Conservation (phyloP, 2,329 filamentous ascomycete genomes). For the Colletotrichum musae region DNA sequence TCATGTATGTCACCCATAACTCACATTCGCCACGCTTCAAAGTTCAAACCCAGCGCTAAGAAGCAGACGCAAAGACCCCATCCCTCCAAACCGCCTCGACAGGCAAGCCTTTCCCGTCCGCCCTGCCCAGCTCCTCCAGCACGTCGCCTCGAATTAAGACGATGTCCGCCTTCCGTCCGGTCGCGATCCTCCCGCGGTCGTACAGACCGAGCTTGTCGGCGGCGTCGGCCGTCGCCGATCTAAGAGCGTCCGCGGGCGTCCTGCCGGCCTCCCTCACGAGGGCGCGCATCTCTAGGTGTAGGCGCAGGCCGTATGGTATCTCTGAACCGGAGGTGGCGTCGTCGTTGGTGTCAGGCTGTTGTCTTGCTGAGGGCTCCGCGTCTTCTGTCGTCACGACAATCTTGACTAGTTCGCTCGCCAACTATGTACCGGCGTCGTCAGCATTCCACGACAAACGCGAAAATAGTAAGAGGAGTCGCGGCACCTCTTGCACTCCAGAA, state of each 20-base stretch:
- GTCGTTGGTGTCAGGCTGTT: constrained; percentile 43
- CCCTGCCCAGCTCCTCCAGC: constrained; percentile 20
- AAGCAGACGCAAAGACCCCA: constrained; percentile 9
- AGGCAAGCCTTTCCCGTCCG: constrained; percentile 10
- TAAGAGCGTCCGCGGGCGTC: constrained; percentile 39
- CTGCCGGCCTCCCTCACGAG: constrained; percentile 41
- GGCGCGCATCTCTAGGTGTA: constrained; percentile 41
- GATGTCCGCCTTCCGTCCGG: constrained; percentile 39
- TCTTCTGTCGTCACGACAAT: constrained; percentile 54
- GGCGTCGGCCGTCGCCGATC: constrained; percentile 37
- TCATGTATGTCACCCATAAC: no score
- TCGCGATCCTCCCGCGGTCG: constrained; percentile 36
- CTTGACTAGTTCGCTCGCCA: constrained; percentile 25
- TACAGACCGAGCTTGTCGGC: constrained; percentile 38
- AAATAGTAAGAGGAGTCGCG: no score
- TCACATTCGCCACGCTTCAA: no score
- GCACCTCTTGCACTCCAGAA: constrained; percentile 46
- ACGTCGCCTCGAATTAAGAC: constrained; percentile 40
- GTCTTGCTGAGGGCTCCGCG: constrained; percentile 58
- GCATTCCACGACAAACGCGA: no score
- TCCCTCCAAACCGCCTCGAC: constrained; percentile 42
- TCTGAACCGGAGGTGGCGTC: constrained; percentile 5
- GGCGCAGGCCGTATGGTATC: constrained; percentile 36
- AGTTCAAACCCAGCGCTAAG: neutral
- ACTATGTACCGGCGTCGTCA: neutral